phyloP scores from a whole-genome alignment of 495 filamentous ascomycete genomes.

The Recurvomyces mirabilis region DNA sequence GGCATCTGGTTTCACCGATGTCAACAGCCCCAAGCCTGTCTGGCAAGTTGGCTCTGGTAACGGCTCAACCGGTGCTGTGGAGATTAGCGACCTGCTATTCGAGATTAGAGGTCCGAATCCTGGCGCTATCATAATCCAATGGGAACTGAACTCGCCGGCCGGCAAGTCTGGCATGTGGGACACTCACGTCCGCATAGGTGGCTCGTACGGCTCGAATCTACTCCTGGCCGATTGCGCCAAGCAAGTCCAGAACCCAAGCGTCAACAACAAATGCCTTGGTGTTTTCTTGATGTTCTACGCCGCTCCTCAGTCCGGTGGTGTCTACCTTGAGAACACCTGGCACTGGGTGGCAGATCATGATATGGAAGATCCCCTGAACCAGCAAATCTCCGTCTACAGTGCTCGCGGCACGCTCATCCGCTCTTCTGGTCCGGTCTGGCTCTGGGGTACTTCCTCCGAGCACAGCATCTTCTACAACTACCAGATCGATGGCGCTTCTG shows the following conservation, averaged over 20 bases:
- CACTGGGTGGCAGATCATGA: slow-evolving; percentile 36
- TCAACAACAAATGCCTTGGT: slow-evolving; percentile 36
- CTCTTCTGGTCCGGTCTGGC: slow-evolving; percentile 43
- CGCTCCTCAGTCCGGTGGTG: slow-evolving; percentile 21
- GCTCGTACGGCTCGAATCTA: slow-evolving; percentile 33
- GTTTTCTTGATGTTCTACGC: slow-evolving; percentile 33
- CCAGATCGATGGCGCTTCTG: slow-evolving; percentile 56
- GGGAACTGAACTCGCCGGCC: slow-evolving; percentile 46
- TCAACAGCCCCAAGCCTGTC: slow-evolving; percentile 51
- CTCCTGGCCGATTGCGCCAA: slow-evolving; percentile 30
- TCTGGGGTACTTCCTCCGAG: slow-evolving; percentile 63
- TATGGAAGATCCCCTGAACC: slow-evolving; percentile 28
- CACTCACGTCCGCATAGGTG: slow-evolving; percentile 38
- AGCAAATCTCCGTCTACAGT: slow-evolving; percentile 36
- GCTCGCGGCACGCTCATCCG: slow-evolving; percentile 43
- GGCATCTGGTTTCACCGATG: slow-evolving; percentile 47
- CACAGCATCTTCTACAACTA: slow-evolving; percentile 76
- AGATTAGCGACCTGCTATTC: slow-evolving; percentile 51
- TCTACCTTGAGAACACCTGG: slow-evolving; percentile 36
- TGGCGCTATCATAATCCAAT: slow-evolving; percentile 65
- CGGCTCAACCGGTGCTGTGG: slow-evolving; percentile 39
- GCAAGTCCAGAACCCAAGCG: slow-evolving; percentile 19
- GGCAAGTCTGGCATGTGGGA: slow-evolving; percentile 36
- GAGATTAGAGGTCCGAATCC: slow-evolving; percentile 50
- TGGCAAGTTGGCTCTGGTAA: slow-evolving; percentile 44